Percentiles rank a stretch among this genome's conserved stretches.
These are phyloP conservation scores for Heteromeles arbutifolia DNA, from an alignment of 306 rosid species.

Conservation along the genomic window DNA sequence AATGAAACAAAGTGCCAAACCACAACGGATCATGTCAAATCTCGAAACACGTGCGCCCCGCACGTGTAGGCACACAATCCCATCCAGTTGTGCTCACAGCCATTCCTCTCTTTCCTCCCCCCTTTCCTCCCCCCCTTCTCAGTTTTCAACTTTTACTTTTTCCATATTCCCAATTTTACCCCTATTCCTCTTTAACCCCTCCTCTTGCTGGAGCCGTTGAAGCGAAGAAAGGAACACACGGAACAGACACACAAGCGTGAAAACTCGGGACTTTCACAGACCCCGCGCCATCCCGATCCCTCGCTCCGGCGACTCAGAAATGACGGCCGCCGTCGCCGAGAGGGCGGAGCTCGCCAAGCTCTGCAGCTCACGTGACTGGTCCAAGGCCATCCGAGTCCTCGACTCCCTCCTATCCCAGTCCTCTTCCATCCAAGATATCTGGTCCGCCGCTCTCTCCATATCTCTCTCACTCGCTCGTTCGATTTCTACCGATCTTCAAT, in stretches of 20 bases:
- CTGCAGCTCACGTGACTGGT: constrained; percentile 82
- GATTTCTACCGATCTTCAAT: constrained; percentile 17
- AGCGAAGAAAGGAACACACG: constrained; percentile 5
- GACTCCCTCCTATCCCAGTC: constrained; percentile 70
- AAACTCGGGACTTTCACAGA: not conserved
- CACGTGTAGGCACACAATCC: not conserved
- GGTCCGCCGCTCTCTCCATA: constrained; percentile 32
- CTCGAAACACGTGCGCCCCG: not conserved
- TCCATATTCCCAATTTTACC: not conserved
- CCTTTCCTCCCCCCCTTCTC: not conserved
- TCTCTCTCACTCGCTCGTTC: constrained; percentile 1
- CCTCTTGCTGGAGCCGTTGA: constrained; percentile 17
- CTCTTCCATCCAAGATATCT: constrained; percentile 66
- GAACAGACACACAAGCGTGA: not conserved
- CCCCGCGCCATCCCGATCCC: constrained; percentile 20
- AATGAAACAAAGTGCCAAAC: not conserved
- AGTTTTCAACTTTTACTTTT: constrained; percentile 12
- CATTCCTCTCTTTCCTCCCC: not conserved
- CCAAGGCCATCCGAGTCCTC: constrained; percentile 86
- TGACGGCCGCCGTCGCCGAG: constrained; percentile 58
- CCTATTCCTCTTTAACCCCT: not conserved
- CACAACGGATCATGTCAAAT: not conserved
- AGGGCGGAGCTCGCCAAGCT: constrained; percentile 70
- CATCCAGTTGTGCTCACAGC: not conserved
- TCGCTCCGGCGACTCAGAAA: constrained; percentile 21